Evolutionary conservation across 2,329 filamentous ascomycete genomes (phyloP), one percentile per base, ranked within the genome.

Genomic region (Arthrobotrys musiformis): DNA sequence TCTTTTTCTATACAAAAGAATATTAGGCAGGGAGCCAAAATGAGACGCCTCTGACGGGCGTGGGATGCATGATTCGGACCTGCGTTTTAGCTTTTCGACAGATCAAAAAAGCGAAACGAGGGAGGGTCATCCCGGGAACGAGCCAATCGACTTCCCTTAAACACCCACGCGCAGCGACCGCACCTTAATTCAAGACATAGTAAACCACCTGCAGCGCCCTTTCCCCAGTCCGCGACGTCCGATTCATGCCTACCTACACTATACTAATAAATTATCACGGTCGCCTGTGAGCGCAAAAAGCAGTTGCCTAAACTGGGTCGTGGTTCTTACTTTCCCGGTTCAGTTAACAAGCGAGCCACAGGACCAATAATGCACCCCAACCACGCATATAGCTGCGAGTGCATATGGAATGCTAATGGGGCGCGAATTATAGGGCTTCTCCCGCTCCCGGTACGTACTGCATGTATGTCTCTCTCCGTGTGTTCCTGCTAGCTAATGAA

Each of bases 291-390:
- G 33, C 26, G 48, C n/a, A 42, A 35, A 40, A 68, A 46, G 63
- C 56, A 76, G 72, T 76, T 76, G 72, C 72, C 72, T 69, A 76
- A 76, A 68, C 44, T 44, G 56, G 72, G 46, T 48, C 37, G 56
- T 17, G 33, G 19, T 50, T 61, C n/a, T 22, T 60, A 58, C 72
- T 76, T 76, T 64, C 72, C 64, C 19, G 72, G 63, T 76, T 69
- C 48, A 63, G 72, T 56, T 35, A 60, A 54, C 56, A 63, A 69
- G 54, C 62, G 62, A 75, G 63, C 63, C 30, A 60, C 17, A 67
- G 24, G 35, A 33, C 54, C 33, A 61, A 68, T 61, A 62, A 66
- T 66, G 50, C 61, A 61, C 67, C 54, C n/a, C 42, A 42, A 33
- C 50, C 42, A 70, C 17, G 40, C 42, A 69, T 42, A 35, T 33